Conservation (phyloP, 768 basidiomycete genomes). For the Hysterangium stoloniferum region DNA sequence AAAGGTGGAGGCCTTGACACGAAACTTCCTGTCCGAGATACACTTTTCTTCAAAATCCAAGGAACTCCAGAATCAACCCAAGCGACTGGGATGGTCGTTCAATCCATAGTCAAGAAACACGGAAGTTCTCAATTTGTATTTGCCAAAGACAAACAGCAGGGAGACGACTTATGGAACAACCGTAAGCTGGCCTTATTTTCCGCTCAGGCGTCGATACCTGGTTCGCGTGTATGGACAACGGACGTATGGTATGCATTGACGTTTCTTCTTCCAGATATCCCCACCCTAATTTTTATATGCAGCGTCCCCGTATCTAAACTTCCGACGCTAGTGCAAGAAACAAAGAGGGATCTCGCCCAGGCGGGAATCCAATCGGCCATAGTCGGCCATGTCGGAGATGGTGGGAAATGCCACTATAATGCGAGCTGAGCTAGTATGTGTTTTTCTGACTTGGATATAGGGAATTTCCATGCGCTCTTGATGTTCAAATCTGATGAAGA, state of each 20-base stretch:
- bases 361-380: slow-evolving; percentile 35
- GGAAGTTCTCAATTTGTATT: slow-evolving; percentile 63
- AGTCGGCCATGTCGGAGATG: slow-evolving; percentile 38
- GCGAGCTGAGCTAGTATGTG: neutral
- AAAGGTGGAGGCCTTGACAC: slow-evolving; percentile 48
- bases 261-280: slow-evolving; percentile 2
- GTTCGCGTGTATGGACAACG: slow-evolving; percentile 70
- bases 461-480: slow-evolving; percentile 36
- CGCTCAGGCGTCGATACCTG: slow-evolving; percentile 56
- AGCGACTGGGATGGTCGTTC: slow-evolving; percentile 49
- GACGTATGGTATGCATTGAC: slow-evolving; percentile 67
- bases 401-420: too few relatives aligned
- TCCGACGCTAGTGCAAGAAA: slow-evolving; percentile 66
- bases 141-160: slow-evolving; percentile 67
- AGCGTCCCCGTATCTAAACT: slow-evolving; percentile 67
- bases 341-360: slow-evolving; percentile 37
- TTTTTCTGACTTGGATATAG: slow-evolving; percentile 17
- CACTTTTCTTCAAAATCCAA: slow-evolving; percentile 89
- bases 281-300: neutral
- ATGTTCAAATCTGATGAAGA: slow-evolving; percentile 31
- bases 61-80: slow-evolving; percentile 51
- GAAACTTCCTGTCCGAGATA: slow-evolving; percentile 63
- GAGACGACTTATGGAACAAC: slow-evolving; percentile 73
- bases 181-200: slow-evolving; percentile 79
- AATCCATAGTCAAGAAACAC: slow-evolving; percentile 57